Conservation (phyloP, 2,329 filamentous ascomycete genomes). For the Acephala macrosclerotiorum region DNA sequence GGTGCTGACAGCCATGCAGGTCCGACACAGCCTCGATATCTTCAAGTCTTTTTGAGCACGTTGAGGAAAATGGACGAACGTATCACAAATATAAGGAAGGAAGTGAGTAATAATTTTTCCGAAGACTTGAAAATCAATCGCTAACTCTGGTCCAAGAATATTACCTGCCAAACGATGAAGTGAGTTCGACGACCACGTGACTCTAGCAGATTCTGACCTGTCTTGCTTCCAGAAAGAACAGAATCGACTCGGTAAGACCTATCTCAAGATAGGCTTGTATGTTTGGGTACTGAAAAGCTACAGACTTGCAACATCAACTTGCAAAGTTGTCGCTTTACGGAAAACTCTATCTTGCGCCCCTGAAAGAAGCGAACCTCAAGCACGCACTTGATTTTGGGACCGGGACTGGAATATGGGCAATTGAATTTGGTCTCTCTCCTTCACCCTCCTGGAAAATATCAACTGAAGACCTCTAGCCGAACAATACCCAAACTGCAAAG, state of each 20-base stretch:
- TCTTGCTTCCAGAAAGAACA: constrained; percentile 17
- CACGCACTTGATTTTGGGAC: constrained; percentile 50
- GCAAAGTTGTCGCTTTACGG: constrained; percentile 31
- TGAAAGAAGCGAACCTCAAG: constrained; percentile 37
- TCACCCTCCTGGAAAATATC: not conserved
- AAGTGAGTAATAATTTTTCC: constrained; percentile 19
- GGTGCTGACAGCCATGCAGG: not conserved
- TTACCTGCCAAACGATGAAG: constrained; percentile 27
- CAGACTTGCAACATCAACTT: constrained; percentile 34
- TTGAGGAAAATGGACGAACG: constrained; percentile 34
- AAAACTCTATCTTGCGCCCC: constrained; percentile 34
- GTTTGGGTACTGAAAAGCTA: not conserved
- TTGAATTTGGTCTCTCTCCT: constrained; percentile 36
- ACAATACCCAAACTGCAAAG: constrained; percentile 38
- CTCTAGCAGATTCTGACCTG: not conserved
- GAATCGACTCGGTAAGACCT: constrained; percentile 23
- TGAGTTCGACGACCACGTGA: not conserved
- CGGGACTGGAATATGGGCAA: constrained; percentile 52
- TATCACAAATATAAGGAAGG: constrained; percentile 36
- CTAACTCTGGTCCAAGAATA: constrained; percentile 18
- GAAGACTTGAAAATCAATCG: not conserved
- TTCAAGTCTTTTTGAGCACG: constrained; percentile 29
- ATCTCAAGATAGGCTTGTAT: not conserved
- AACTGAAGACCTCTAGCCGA: constrained; percentile 33
- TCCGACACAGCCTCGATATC: constrained; percentile 23